These are phyloP conservation scores for Fragaria vesca DNA, from an alignment of 306 rosid genomes.

Conservation along the genomic window DNA sequence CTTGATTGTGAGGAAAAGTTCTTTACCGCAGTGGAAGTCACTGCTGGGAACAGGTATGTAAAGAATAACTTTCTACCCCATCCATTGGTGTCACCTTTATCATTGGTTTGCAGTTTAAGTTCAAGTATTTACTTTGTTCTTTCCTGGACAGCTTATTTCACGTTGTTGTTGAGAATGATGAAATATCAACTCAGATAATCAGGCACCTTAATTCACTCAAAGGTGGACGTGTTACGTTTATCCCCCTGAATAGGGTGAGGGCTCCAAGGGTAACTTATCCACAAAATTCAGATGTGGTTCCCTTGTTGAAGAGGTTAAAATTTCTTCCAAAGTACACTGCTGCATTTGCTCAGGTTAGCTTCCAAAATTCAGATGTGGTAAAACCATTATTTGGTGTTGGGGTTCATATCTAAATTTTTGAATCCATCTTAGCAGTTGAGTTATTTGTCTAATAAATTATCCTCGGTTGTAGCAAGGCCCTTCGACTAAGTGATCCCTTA, in stretches of 20 bases:
- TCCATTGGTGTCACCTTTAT: background rate
- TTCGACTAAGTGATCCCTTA: no score
- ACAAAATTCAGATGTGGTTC: constrained; percentile 85
- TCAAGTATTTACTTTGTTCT: constrained; percentile 16
- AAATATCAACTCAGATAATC: constrained; percentile 87
- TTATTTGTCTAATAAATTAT: background rate
- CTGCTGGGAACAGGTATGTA: constrained; percentile 88
- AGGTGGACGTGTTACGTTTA: constrained; percentile 96
- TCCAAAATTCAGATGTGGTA: constrained; percentile 4
- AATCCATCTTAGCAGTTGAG: background rate
- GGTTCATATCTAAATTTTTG: background rate
- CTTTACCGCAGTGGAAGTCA: constrained; percentile 96
- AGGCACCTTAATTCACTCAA: constrained; percentile 79
- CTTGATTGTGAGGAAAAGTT: constrained; percentile 86
- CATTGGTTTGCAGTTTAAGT: background rate
- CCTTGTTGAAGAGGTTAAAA: constrained; percentile 70
- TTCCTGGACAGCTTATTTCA: constrained; percentile 82
- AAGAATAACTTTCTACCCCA: constrained; percentile 5
- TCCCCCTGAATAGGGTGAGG: constrained; percentile 91
- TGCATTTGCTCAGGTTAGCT: constrained; percentile 88
- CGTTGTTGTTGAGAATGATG: constrained; percentile 94
- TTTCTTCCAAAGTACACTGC: constrained; percentile 47
- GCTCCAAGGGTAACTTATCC: constrained; percentile 74
- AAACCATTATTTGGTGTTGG: constrained; percentile 1
- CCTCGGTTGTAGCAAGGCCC: background rate